These are phyloP conservation scores for Neurospora terricola DNA, from an alignment of 495 filamentous ascomycete genomes.

Conservation along the genomic window DNA sequence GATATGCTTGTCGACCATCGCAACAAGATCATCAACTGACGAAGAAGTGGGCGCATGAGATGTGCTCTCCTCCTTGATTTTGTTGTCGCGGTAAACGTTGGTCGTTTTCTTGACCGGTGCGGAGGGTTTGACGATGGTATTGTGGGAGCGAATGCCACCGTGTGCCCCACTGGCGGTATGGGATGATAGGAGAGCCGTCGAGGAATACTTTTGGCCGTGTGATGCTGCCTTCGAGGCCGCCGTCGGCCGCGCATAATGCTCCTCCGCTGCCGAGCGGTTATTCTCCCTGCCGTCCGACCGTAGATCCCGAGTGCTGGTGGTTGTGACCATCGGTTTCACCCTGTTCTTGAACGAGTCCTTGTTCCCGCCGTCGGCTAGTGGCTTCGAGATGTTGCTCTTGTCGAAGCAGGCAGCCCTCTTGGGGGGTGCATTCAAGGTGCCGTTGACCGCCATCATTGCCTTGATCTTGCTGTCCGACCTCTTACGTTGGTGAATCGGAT, in stretches of 20 bases:
- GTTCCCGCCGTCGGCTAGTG: constrained; percentile 34
- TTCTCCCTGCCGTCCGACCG: constrained; percentile 39
- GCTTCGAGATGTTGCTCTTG: constrained; percentile 60
- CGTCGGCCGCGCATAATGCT: not conserved
- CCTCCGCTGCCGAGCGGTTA: not conserved
- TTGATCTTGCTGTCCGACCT: constrained; percentile 69
- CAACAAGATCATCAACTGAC: constrained; percentile 10
- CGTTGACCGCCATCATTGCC: constrained; percentile 40
- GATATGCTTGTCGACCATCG: constrained; percentile 17
- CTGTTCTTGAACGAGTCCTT: constrained; percentile 30
- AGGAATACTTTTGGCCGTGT: constrained; percentile 6
- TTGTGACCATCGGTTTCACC: constrained; percentile 15
- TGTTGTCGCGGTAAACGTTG: constrained; percentile 55
- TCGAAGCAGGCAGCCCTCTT: constrained; percentile 75
- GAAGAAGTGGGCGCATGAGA: constrained; percentile 5
- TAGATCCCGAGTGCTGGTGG: constrained; percentile 33
- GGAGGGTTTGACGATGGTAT: not conserved
- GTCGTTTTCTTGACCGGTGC: constrained; percentile 44
- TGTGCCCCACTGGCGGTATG: not conserved
- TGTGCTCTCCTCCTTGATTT: constrained; percentile 13
- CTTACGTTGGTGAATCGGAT: constrained; percentile 67
- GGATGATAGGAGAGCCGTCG: not conserved
- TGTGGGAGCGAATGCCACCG: not conserved
- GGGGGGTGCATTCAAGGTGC: constrained; percentile 53
- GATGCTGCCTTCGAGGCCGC: constrained; percentile 5